Base-by-base conservation (phyloP, 2,329 filamentous ascomycete species). In the Penicillium sp. region DNA sequence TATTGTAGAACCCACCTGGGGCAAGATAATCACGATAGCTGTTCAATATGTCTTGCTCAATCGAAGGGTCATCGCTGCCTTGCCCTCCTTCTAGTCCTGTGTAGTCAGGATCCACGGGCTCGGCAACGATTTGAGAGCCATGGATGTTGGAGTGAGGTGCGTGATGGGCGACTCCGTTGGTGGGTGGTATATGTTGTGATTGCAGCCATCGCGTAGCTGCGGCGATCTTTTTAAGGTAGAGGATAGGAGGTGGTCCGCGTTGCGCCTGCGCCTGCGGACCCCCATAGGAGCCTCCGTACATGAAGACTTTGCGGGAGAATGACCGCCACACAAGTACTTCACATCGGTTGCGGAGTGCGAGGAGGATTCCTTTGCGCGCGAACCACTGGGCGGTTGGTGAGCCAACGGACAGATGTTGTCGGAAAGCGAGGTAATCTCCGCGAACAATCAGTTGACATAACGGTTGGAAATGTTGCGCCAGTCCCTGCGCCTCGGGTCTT, bases 321-420 rank as follows among this genome's bases (percentile, higher is more conserved):
- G 88, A 89, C 13, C 93, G 86, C 91, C 91, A 96, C 11, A 96
- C 83, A 2, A 95, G 79, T 1, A 90, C 85, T 52, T 94, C 88
- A 54, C 92, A 87, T 48, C 90, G 84, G 66, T 90, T 89, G 3
- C 85, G 82, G 10, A 97, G 78, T 13, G 88, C 85, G 5, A 96
- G 80, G 21, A 95, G 82, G 24, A 96, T 81, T 1, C 89, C 87
- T 68, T 87, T 88, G 38, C 83, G 81, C 27, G 90, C 83, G 54
- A 96, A 87, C 87, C 90, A 97, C 44, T 81, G 73, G 50, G 87
- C 83, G 62, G 88, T 79, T 4, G 72, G 63, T 11, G 73, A 76
- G 21, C 78, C 70, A 3, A 75, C 67, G 9, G 83, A 82, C 7
- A 95, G 79, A 42, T 90, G 83, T 14, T 83, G 75, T 56, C 91